phyloP scores from a whole-genome alignment of 768 basidiomycete genomes.

The Amanita phalloides region DNA sequence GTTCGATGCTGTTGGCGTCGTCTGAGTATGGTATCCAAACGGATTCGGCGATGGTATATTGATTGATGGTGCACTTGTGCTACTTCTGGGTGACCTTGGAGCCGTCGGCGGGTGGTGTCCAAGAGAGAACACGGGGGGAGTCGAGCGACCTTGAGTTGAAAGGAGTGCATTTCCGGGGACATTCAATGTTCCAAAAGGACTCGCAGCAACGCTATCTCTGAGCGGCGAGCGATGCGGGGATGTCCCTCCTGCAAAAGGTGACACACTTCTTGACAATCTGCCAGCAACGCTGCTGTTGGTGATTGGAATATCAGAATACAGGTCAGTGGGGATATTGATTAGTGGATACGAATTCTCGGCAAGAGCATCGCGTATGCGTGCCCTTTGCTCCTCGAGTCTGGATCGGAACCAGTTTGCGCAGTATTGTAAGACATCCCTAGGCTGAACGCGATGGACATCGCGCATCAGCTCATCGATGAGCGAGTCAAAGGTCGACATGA shows the following conservation, averaged over 20 bases:
- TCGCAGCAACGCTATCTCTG: slow-evolving; percentile 42
- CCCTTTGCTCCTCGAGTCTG: slow-evolving; percentile 76
- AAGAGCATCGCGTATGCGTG: slow-evolving; percentile 57
- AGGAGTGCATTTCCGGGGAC: slow-evolving; percentile 75
- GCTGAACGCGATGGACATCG: slow-evolving; percentile 78
- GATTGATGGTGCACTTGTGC: slow-evolving; percentile 21
- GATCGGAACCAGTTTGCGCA: slow-evolving; percentile 93
- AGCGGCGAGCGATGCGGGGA: slow-evolving; percentile 43
- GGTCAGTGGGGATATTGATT: slow-evolving; percentile 44
- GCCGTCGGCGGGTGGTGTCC: slow-evolving; percentile 36
- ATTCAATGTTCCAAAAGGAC: slow-evolving; percentile 72
- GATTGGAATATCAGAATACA: slow-evolving; percentile 46
- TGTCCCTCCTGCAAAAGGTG: slow-evolving; percentile 45
- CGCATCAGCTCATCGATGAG: slow-evolving; percentile 81
- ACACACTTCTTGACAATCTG: slow-evolving; percentile 13
- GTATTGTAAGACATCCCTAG: slow-evolving; percentile 86
- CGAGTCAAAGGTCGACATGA: slow-evolving; percentile 68
- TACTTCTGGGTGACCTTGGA: slow-evolving; percentile 37
- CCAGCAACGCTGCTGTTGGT: slow-evolving; percentile 9
- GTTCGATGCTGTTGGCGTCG: slow-evolving; percentile 29
- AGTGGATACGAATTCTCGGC: slow-evolving; percentile 39
- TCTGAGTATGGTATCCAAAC: slow-evolving; percentile 38
- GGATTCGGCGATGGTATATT: slow-evolving; percentile 34
- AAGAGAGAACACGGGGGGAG: slow-evolving; percentile 47
- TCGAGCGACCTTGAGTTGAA: slow-evolving; percentile 28